A percentile compares a stretch with the other conserved stretches of the same genome.
phyloP scores from a whole-genome alignment of 345 rosid species.

The Arabidopsis suecica region DNA sequence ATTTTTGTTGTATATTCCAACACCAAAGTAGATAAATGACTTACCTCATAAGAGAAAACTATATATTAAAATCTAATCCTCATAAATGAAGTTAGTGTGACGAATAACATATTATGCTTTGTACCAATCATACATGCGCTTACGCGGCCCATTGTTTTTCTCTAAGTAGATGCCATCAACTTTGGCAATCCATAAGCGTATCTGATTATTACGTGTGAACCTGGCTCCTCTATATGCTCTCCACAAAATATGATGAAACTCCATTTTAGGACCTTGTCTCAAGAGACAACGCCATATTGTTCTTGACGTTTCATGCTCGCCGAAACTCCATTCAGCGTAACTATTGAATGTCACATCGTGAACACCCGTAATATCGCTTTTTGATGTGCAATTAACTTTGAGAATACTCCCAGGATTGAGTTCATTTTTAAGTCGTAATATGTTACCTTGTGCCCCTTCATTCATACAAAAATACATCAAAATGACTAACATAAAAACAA shows the following conservation, averaged over 20 bases:
- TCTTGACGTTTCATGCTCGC: neutral
- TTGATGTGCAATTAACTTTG: conserved; percentile 21
- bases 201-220: neutral
- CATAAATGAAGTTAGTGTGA: neutral
- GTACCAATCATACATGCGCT: neutral
- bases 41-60: no score
- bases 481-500: neutral
- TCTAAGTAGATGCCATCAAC: neutral
- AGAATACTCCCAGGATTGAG: conserved; percentile 15
- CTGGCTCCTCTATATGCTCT: neutral
- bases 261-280: neutral
- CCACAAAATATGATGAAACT: neutral
- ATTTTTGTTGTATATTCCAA: neutral
- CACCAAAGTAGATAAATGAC: neutral
- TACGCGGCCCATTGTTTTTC: neutral
- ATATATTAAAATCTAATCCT: neutral
- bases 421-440: neutral
- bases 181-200: conserved; percentile 5
- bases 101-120: neutral
- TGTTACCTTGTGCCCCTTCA: neutral
- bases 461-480: conserved; percentile 3
- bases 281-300: conserved; percentile 17
- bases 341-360: neutral
- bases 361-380: neutral
- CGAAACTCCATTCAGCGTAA: neutral